Evolutionary conservation across 2,329 filamentous ascomycete species (phyloP).

Genomic region (Madurella fahalii): DNA sequence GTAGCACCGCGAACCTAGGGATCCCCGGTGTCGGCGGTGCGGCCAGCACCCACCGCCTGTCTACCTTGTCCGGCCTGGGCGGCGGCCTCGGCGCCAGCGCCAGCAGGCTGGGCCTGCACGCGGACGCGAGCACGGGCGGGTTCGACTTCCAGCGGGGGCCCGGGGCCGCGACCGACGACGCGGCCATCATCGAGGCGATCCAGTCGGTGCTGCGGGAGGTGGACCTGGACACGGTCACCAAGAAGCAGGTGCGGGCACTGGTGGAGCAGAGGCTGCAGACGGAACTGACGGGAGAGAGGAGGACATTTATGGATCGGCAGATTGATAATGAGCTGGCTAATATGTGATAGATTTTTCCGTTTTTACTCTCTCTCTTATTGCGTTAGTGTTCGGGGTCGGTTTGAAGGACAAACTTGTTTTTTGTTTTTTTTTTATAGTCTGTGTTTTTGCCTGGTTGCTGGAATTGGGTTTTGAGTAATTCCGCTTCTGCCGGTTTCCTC

Average conservation of each 20-base stretch:
- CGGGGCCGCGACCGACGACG: slow-evolving; percentile 67
- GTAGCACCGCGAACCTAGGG: slow-evolving; percentile 57
- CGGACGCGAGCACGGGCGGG: slow-evolving; percentile 42
- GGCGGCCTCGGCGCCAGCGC: slow-evolving; percentile 42
- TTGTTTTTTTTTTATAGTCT: not conserved
- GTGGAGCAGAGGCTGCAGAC: slow-evolving; percentile 92
- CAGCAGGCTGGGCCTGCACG: slow-evolving; percentile 37
- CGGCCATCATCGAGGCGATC: slow-evolving; percentile 77
- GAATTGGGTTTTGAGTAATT: not conserved
- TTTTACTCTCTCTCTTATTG: not conserved
- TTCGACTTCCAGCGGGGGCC: slow-evolving; percentile 58
- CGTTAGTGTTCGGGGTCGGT: no score
- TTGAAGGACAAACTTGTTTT: not conserved
- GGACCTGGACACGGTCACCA: slow-evolving; percentile 93
- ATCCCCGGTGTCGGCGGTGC: slow-evolving; percentile 33
- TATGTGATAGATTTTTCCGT: slow-evolving; percentile 57
- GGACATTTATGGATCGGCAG: slow-evolving; percentile 83
- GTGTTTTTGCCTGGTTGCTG: not conserved
- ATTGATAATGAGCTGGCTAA: slow-evolving; percentile 92
- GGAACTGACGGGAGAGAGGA: slow-evolving; percentile 79
- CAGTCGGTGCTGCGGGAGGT: slow-evolving; percentile 79
- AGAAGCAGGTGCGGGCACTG: slow-evolving; percentile 90
- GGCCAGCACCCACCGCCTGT: slow-evolving; percentile 33
- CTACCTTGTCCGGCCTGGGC: slow-evolving; percentile 44
- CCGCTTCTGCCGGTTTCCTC: not conserved